Conservation (phyloP, 2,329 filamentous ascomycete genomes). For the Pochonia chlamydosporia region DNA sequence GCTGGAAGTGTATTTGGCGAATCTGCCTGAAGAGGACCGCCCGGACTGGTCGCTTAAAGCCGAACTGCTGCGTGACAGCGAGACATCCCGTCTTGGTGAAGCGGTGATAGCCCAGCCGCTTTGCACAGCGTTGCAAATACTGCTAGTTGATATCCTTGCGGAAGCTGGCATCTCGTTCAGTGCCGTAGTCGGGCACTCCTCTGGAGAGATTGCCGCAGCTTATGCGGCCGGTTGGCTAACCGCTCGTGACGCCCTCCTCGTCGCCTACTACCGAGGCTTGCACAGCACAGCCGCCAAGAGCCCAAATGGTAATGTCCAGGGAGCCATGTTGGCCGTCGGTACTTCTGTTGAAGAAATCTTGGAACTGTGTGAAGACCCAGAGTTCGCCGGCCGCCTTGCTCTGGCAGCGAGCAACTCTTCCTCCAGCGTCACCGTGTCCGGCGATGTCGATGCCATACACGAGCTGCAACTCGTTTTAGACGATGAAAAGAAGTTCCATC, state of each 20-base stretch:
- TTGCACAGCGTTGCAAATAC: conserved; percentile 33
- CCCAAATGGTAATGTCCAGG: too few species aligned
- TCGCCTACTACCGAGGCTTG: conserved; percentile 9
- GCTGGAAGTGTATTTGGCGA: neutral
- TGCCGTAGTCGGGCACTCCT: conserved; percentile 33
- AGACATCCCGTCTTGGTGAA: too few species aligned
- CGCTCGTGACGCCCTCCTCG: conserved; percentile 1
- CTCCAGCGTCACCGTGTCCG: conserved; percentile 20
- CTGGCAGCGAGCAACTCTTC: conserved; percentile 20
- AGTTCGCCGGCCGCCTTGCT: conserved; percentile 18
- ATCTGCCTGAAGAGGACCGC: neutral
- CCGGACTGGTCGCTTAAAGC: conserved; percentile 9
- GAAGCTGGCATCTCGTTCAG: conserved; percentile 21
- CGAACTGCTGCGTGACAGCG: too few species aligned
- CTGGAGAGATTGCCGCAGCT: conserved; percentile 35
- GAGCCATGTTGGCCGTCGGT: conserved; percentile 17
- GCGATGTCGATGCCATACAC: conserved; percentile 22
- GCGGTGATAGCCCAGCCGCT: conserved; percentile 24
- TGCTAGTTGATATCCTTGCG: conserved; percentile 30
- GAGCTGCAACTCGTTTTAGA: conserved; percentile 16
- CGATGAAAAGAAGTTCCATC: conserved; percentile 19
- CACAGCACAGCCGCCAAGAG: neutral
- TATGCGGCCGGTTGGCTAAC: conserved; percentile 23
- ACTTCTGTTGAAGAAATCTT: conserved; percentile 4
- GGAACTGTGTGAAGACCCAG: too few species aligned